phyloP scores from a whole-genome alignment of 768 basidiomycete species.

The Tephrocybe sp. region DNA sequence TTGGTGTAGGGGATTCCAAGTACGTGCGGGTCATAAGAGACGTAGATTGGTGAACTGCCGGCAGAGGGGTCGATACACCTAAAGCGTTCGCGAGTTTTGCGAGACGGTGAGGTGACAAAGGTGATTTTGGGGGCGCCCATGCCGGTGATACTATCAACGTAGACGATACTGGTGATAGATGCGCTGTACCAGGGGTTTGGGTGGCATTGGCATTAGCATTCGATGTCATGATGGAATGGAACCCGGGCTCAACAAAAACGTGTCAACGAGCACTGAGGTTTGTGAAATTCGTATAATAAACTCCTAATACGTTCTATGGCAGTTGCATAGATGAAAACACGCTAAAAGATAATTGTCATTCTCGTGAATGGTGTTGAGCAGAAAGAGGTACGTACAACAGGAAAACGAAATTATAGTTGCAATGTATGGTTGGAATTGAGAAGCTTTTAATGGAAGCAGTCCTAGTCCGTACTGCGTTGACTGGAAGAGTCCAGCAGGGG shows the following conservation, averaged over 20 bases:
- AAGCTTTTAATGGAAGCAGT: background rate
- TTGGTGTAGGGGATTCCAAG: conserved; percentile 26
- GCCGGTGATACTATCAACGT: conserved; percentile 31
- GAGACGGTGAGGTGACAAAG: conserved; percentile 71
- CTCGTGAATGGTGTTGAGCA: too few relatives aligned
- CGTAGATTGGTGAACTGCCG: conserved; percentile 38
- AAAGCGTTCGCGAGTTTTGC: conserved; percentile 86
- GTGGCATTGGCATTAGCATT: conserved; percentile 17
- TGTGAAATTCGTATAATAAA: background rate
- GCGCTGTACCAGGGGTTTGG: conserved; percentile 22
- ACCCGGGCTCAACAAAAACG: background rate
- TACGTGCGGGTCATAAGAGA: conserved; percentile 32
- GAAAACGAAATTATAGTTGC: conserved; percentile 2
- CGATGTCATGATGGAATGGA: conserved; percentile 22
- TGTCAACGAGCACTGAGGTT: background rate
- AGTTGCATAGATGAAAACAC: conserved; percentile 5
- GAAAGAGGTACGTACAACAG: conserved; percentile 5
- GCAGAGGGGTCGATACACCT: conserved; percentile 74
- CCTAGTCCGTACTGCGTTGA: background rate
- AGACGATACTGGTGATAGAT: conserved; percentile 19
- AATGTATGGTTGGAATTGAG: too few relatives aligned
- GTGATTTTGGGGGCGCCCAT: conserved; percentile 69
- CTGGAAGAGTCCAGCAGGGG: background rate
- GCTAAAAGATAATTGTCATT: conserved; percentile 6
- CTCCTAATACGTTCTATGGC: conserved; percentile 1